Evolutionary conservation across 1,284 basidiomycete species (phyloP).

Genomic region (Leccinum cinnamomeum): DNA sequence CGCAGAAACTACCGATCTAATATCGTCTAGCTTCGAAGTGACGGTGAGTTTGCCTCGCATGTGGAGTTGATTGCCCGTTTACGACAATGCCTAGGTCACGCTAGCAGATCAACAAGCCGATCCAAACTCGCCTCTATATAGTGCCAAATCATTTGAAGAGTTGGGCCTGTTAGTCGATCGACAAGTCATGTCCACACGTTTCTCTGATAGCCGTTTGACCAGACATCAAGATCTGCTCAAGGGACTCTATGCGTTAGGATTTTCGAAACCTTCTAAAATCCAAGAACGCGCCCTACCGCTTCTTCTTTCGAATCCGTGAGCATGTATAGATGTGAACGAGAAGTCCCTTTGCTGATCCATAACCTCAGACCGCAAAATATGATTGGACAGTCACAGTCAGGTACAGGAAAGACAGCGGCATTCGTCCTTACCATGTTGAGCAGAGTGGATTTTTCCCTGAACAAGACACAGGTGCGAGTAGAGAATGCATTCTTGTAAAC

Average conservation of each 20-base stretch:
- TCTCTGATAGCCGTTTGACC: slow-evolving; percentile 13
- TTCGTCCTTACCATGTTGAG: slow-evolving; percentile 98
- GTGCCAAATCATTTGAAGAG: slow-evolving; percentile 93
- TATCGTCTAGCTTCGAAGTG: slow-evolving; percentile 75
- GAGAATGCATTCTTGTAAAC: not conserved
- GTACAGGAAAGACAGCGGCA: slow-evolving; percentile 98
- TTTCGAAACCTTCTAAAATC: slow-evolving; percentile 98
- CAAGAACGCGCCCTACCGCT: slow-evolving; percentile 97
- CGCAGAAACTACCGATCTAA: slow-evolving; percentile 50
- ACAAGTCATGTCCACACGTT: slow-evolving; percentile 11
- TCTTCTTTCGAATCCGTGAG: slow-evolving; percentile 87
- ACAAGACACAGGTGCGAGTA: slow-evolving; percentile 76
- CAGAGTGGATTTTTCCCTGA: slow-evolving; percentile 82
- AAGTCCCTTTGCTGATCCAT: slow-evolving; percentile 2
- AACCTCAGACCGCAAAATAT: slow-evolving; percentile 86
- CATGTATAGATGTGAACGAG: slow-evolving; percentile 3
- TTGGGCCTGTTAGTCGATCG: slow-evolving; percentile 77
- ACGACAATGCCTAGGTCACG: slow-evolving; percentile 68
- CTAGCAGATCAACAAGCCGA: slow-evolving; percentile 97
- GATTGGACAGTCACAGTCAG: slow-evolving; percentile 99
- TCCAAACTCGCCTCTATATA: slow-evolving; percentile 93
- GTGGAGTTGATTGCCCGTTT: slow-evolving; percentile 7
- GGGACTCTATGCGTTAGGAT: slow-evolving; percentile 96
- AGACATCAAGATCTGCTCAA: slow-evolving; percentile 90
- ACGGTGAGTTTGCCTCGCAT: slow-evolving; percentile 46